phyloP scores from a whole-genome alignment of 371 early-diverging fungal species.

The Homolaphlyctis polyrhiza region DNA sequence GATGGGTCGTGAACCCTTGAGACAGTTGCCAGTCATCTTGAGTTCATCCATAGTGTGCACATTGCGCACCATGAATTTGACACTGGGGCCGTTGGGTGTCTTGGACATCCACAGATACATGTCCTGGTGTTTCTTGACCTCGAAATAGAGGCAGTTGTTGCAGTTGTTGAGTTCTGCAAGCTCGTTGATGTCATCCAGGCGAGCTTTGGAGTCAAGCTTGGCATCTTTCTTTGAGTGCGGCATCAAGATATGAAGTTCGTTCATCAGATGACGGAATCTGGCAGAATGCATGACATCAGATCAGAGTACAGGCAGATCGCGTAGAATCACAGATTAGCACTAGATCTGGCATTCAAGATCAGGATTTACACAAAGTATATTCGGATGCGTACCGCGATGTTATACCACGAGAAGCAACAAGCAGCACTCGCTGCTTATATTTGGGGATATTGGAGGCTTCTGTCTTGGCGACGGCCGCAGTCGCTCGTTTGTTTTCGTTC shows the following conservation, averaged over 20 bases:
- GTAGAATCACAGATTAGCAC: background rate
- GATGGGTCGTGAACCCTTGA: constrained; percentile 93
- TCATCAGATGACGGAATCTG: constrained; percentile 87
- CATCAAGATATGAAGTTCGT: constrained; percentile 77
- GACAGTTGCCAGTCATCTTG: constrained; percentile 94
- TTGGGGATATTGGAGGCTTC: constrained; percentile 14
- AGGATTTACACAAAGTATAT: too few species aligned
- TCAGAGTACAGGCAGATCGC: too few species aligned
- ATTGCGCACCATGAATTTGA: constrained; percentile 92
- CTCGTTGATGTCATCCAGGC: constrained; percentile 87
- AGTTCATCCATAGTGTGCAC: constrained; percentile 96
- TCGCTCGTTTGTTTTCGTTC: constrained; percentile 20
- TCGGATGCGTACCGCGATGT: constrained; percentile 59
- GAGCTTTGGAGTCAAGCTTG: constrained; percentile 89
- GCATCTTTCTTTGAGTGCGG: constrained; percentile 89
- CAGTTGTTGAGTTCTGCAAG: constrained; percentile 94
- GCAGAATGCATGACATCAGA: background rate
- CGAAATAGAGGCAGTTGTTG: constrained; percentile 95
- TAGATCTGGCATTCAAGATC: too few species aligned
- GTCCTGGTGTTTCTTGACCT: constrained; percentile 87
- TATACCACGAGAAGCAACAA: constrained; percentile 87
- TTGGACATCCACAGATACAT: constrained; percentile 93
- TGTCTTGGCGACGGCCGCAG: constrained; percentile 17
- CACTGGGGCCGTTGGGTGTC: constrained; percentile 92
- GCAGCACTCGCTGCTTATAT: constrained; percentile 86